These are phyloP conservation scores for Lepiota brunneoincarnata DNA, from an alignment of 768 basidiomycete species.

Conservation along the genomic window DNA sequence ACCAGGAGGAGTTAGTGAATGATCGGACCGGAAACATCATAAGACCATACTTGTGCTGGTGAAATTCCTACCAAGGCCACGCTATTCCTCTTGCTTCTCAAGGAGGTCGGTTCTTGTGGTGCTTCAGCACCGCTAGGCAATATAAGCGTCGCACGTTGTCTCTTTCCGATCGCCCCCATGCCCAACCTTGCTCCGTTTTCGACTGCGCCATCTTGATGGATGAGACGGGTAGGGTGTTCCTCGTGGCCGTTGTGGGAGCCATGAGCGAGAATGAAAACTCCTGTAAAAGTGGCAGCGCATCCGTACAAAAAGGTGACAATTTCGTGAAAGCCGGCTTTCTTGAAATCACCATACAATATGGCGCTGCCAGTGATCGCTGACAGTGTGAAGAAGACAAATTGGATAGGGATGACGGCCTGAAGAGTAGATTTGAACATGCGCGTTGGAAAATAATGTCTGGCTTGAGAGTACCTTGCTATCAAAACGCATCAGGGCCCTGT, in stretches of 20 bases:
- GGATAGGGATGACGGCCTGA: constrained; percentile 88
- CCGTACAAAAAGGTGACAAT: constrained; percentile 85
- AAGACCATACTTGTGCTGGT: constrained; percentile 58
- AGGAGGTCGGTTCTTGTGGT: constrained; percentile 36
- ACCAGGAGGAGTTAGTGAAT: background rate
- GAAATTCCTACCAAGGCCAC: constrained; percentile 69
- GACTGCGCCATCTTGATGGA: constrained; percentile 15
- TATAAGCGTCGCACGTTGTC: constrained; percentile 44
- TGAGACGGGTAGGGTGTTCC: constrained; percentile 28
- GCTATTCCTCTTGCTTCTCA: constrained; percentile 53
- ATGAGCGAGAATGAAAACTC: constrained; percentile 81
- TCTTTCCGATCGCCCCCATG: constrained; percentile 33
- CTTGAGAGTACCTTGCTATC: constrained; percentile 71
- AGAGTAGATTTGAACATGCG: constrained; percentile 7
- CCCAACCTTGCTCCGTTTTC: constrained; percentile 24
- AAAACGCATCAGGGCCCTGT: constrained; percentile 88
- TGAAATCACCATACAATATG: constrained; percentile 93
- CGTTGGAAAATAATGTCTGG: background rate
- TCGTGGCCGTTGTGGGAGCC: constrained; percentile 20
- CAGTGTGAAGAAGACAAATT: constrained; percentile 93
- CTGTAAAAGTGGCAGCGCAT: constrained; percentile 84
- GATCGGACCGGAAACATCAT: background rate
- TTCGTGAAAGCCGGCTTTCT: constrained; percentile 75
- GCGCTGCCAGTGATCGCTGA: constrained; percentile 92
- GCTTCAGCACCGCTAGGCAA: constrained; percentile 40